Evolutionary conservation across 148 eudicot genomes (phyloP).

Genomic region (Silene conica): DNA sequence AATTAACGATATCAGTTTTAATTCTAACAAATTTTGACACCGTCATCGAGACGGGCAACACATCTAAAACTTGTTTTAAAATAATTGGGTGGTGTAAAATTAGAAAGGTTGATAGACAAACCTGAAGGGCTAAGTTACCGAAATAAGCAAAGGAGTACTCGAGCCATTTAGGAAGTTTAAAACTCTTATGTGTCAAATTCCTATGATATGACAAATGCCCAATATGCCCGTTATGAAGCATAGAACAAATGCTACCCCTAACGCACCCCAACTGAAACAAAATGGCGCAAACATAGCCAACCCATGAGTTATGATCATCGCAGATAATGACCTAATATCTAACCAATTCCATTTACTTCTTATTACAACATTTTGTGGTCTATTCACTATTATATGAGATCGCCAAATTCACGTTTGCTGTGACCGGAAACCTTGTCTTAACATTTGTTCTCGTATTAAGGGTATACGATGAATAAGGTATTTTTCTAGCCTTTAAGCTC

Average conservation of each 20-base stretch:
- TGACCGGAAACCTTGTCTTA: too few species aligned
- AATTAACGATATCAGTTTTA: too few species aligned
- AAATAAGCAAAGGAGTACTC: conserved; percentile 63
- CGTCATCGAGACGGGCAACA: too few species aligned
- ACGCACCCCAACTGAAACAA: conserved; percentile 55
- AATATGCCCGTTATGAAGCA: conserved; percentile 53
- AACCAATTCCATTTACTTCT: conserved; percentile 39
- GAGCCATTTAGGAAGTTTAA: conserved; percentile 72
- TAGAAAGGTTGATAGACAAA: too few species aligned
- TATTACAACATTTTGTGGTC: background rate
- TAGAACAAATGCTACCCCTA: conserved; percentile 47
- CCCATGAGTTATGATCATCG: conserved; percentile 42
- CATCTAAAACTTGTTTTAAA: too few species aligned
- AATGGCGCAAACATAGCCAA: conserved; percentile 56
- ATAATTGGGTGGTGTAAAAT: too few species aligned
- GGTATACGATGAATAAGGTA: too few species aligned
- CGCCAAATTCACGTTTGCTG: background rate
- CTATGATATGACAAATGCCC: conserved; percentile 75
- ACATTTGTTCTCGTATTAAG: too few species aligned
- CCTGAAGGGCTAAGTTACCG: conserved; percentile 24
- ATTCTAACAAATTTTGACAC: too few species aligned
- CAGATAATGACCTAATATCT: conserved; percentile 34
- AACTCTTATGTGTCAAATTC: conserved; percentile 59
- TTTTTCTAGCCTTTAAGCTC: too few species aligned
- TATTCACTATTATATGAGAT: conserved; percentile 1